Evolutionary conservation across 2,329 filamentous ascomycete species (phyloP).

Genomic region (Fusarium caatingaense): DNA sequence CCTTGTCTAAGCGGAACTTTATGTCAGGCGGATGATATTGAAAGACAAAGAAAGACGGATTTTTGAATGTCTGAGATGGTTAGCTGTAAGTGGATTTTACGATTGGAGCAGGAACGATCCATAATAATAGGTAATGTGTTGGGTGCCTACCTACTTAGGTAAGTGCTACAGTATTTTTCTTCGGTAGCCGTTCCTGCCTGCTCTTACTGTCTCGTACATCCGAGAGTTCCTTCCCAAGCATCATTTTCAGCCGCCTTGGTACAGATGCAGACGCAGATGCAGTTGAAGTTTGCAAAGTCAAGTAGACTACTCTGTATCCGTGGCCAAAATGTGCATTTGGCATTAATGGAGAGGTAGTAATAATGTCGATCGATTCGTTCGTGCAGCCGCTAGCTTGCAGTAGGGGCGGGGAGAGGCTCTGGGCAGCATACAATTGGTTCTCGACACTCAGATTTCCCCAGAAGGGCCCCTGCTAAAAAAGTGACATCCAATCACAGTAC

Average conservation of each 20-base stretch:
- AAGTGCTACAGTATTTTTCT: background rate
- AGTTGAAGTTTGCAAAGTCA: background rate
- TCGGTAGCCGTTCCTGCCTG: background rate
- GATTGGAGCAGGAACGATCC: background rate
- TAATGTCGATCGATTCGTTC: slow-evolving; percentile 46
- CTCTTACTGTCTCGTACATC: background rate
- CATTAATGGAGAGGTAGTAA: slow-evolving; percentile 25
- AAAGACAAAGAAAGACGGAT: background rate
- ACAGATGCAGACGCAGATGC: background rate
- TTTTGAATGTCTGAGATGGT: background rate
- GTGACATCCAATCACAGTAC: slow-evolving; percentile 19
- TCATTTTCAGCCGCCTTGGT: slow-evolving; percentile 11
- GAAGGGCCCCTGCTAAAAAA: slow-evolving; percentile 25
- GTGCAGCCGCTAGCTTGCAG: slow-evolving; percentile 36
- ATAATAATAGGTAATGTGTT: background rate
- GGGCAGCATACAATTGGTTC: slow-evolving; percentile 24
- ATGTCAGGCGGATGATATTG: background rate
- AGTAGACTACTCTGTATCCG: background rate
- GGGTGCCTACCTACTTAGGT: background rate
- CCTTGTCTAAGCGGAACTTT: slow-evolving; percentile 1
- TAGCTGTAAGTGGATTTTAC: background rate
- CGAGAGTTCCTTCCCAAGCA: background rate
- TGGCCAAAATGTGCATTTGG: slow-evolving; percentile 18
- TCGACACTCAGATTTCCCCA: slow-evolving; percentile 26
- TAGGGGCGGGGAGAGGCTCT: slow-evolving; percentile 24